A percentile compares a stretch with the other conserved stretches of the same genome.
phyloP scores from a whole-genome alignment of 106 monocot genomes.

The Platanthera zijinensis region DNA sequence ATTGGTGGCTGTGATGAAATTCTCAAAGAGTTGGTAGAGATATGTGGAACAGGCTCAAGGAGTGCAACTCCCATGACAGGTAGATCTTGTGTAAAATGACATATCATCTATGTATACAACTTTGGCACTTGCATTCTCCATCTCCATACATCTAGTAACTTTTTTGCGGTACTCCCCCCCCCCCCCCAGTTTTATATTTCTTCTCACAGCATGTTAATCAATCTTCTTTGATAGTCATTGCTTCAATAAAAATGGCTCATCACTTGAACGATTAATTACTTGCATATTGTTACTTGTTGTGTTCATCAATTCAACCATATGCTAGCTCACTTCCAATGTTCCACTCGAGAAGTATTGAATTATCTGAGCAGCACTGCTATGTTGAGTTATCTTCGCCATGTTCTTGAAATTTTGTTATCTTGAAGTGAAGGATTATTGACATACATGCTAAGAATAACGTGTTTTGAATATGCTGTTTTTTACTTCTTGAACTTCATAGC shows the following conservation, averaged over 20 bases:
- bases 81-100: constrained; percentile 10
- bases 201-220: not conserved
- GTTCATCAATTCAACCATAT: not conserved
- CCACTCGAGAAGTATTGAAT: not conserved
- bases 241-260: not conserved
- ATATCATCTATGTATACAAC: not conserved
- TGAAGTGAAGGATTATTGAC: not conserved
- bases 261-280: not conserved
- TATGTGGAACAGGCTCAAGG: constrained; percentile 73
- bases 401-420: not conserved
- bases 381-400: not conserved
- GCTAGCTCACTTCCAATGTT: not conserved
- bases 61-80: constrained; percentile 37
- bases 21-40: constrained; percentile 66
- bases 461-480: not conserved
- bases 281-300: not conserved
- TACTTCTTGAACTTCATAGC: not conserved
- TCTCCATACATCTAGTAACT: not conserved
- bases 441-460: not conserved
- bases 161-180: not conserved
- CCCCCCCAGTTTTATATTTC: not conserved
- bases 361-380: not conserved
- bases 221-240: not conserved
- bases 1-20: constrained; percentile 80
- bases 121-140: not conserved